Base-by-base conservation (phyloP, 139 green algal genomes). In the Medakamo hakoo region DNA sequence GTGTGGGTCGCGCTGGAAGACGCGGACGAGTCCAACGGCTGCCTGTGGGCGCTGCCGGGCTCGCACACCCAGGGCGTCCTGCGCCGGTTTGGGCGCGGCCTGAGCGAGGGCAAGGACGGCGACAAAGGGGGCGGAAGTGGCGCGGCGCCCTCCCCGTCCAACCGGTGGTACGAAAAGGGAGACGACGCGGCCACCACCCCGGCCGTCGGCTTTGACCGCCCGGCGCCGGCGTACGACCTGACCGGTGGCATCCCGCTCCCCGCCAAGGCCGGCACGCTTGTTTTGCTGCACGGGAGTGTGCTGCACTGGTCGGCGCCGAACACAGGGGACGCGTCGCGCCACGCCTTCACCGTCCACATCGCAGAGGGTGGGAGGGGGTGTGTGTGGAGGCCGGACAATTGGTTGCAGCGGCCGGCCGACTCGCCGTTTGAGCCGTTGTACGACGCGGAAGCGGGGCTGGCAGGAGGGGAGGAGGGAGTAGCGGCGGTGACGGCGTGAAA, bases 1-100 rank as follows among this genome's bases (percentile, higher is more conserved):
- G 62, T 96, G 24, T 98, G 92, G 92, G 71, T 94, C 65, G 92
- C 92, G 0, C 60, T 98, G 23, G 91, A 98, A 72, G 87, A 97
- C 60, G 84, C 86, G 4, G 93, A 72, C 0, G 28, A 67, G 40
- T 71, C 83, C 20, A 98, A 98, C 69, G 92, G 92, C 58, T 98
- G 92, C 73, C 67, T 98, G 23, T 98, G 86, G 82, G 78, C 76
- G 4, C 61, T 90, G 20, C 77, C 68, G 26, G 75, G 70, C 60
- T 63, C 23, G 28, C 4, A n/a, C 63, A 63, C 30, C 22, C 23
- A 52, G 27, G 57, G 24, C 32, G 55, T 73, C 26, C 52, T 52
- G 27, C 18, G 40, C 18, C 62, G 63, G 4, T 72, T 68, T 28
- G 61, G 59, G 58, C 57, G 65, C 40, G 2, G 58, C 61, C 27